Evolutionary conservation across 1,139 yeast genomes (phyloP).

Genomic region (Arxiozyma heterogenica): DNA sequence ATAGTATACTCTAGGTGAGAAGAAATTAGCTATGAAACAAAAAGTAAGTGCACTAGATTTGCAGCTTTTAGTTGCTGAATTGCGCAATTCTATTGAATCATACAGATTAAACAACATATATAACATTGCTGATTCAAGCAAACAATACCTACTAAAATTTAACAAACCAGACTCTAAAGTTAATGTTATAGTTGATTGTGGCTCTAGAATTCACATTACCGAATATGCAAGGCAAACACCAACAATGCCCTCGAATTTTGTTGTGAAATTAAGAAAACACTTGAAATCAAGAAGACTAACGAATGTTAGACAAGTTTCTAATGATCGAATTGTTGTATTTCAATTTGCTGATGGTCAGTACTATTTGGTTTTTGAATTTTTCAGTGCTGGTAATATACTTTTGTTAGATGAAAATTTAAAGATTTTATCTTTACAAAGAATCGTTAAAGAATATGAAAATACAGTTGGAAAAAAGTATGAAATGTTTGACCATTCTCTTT

Average conservation of each 20-base stretch:
- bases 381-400: conserved; percentile 88
- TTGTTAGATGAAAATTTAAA: conserved; percentile 59
- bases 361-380: conserved; percentile 79
- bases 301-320: conserved; percentile 59
- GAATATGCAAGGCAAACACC: conserved; percentile 74
- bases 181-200: conserved; percentile 72
- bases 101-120: conserved; percentile 79
- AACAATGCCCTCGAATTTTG: conserved; percentile 76
- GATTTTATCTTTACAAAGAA: conserved; percentile 67
- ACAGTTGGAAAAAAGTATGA: conserved; percentile 63
- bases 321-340: conserved; percentile 71
- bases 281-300: conserved; percentile 72
- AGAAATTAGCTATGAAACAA: conserved; percentile 43
- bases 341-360: conserved; percentile 74
- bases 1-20: background rate
- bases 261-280: conserved; percentile 76
- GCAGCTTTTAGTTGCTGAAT: conserved; percentile 60
- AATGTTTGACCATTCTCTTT: conserved; percentile 46
- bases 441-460: conserved; percentile 63
- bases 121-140: conserved; percentile 61
- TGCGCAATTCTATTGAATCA: conserved; percentile 45
- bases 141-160: conserved; percentile 74
- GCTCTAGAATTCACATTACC: conserved; percentile 71
- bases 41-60: conserved; percentile 79
- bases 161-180: conserved; percentile 76